Conservation (phyloP, 192 early-diverging fungal genomes). For the Entomortierella parvispora region DNA sequence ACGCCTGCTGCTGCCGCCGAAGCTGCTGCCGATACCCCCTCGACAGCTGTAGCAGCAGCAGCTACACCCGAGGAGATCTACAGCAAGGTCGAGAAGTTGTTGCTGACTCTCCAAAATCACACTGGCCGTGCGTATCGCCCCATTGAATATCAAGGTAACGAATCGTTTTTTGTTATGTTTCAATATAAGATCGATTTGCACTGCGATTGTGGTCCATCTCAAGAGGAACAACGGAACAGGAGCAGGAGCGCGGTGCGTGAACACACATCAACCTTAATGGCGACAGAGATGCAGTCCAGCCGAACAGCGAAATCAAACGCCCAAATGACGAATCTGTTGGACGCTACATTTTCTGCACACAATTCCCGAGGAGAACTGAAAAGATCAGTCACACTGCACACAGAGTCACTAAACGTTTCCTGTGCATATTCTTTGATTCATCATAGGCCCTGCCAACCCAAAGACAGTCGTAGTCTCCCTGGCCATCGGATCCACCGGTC, state of each 20-base stretch:
- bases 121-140: constrained; percentile 70
- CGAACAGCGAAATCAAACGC: too few species aligned
- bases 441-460: constrained; percentile 60
- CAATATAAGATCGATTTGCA: constrained; percentile 1
- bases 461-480: constrained; percentile 81
- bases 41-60: constrained; percentile 45
- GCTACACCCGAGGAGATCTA: constrained; percentile 61
- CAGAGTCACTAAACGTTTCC: too few species aligned
- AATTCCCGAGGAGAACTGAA: too few species aligned
- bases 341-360: too few species aligned
- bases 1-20: constrained; percentile 8
- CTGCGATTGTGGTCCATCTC: background rate
- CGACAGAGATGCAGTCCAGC: too few species aligned
- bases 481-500: constrained; percentile 66
- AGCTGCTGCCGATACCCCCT: background rate
- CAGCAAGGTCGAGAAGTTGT: constrained; percentile 56
- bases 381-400: too few species aligned
- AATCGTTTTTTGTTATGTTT: background rate
- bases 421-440: constrained; percentile 1
- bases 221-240: background rate
- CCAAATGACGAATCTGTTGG: too few species aligned
- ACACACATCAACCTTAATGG: background rate
- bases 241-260: too few species aligned
- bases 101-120: constrained; percentile 33
- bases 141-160: constrained; percentile 75